Evolutionary conservation across 495 filamentous ascomycete genomes (phyloP).

Genomic region (Aspergillus conjunctus): DNA sequence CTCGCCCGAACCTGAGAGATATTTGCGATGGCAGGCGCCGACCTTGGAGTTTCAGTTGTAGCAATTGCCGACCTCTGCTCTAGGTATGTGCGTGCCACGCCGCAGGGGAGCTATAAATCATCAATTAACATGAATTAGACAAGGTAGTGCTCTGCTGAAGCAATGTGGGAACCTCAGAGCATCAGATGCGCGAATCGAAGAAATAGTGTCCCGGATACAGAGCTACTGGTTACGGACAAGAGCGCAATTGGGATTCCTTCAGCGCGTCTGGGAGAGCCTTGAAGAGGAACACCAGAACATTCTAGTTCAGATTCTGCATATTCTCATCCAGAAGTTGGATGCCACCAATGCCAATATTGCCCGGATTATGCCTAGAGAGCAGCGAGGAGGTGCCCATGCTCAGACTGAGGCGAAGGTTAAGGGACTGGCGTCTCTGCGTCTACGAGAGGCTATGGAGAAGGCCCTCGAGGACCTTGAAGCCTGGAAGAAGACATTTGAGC

Average conservation of each 20-base stretch:
- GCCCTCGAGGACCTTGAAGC: neutral
- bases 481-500: conserved; percentile 14
- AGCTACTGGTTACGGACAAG: neutral
- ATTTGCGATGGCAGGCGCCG: neutral
- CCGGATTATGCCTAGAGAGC: neutral
- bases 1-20: neutral
- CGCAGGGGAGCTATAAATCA: neutral
- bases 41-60: neutral
- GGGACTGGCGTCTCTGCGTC: neutral
- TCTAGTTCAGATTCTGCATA: neutral
- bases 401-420: neutral
- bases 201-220: neutral
- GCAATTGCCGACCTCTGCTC: neutral
- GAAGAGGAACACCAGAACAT: neutral
- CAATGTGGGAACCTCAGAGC: neutral
- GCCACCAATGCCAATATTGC: neutral
- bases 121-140: neutral
- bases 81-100: neutral
- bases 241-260: neutral
- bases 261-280: neutral
- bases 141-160: neutral
- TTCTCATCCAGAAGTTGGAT: neutral
- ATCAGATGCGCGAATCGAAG: neutral
- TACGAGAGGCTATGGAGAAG: neutral
- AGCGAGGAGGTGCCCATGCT: neutral